Evolutionary conservation across 2,329 filamentous ascomycete genomes (phyloP), one percentile per base, ranked within the genome.

Genomic region (Rutstroemia sp.): DNA sequence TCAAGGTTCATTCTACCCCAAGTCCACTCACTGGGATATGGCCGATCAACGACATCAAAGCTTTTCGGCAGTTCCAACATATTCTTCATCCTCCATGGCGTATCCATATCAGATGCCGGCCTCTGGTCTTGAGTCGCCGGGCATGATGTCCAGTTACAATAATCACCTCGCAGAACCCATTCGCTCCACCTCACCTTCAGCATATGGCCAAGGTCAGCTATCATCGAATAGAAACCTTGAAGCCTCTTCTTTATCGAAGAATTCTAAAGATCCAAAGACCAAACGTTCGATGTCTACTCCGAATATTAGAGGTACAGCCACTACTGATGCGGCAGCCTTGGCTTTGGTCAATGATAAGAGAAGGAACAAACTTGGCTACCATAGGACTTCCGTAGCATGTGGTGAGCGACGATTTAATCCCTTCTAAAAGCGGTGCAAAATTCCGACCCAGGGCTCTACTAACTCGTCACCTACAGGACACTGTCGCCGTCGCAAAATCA

Each of bases 341-440:
- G 60, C 68, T 48, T 39, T 68, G 44, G 69, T 70, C 40, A 78
- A 80, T 38, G 82, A 87, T 64, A 88, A 87, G 70, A 82, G 84
- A 68, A 84, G 92, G 68, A 96, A 96, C 72, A 96, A 95, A 73
- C 79, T 97, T 59, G 92, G 92, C 40, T 97, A 97, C 70, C 92
- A 96, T 75, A 84, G 92, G 68, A 96, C 91, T 38, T 95, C 92
- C 46, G 89, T 96, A 65, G 94, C 92, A 64, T 97, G 92, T 76
- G 88, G 92, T 97, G 81, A 82, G 92, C 84, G 57, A 44, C 58
- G 4, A 46, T 44, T 49, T 44, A 14, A 45, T 42, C 25, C 55
- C 38, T 51, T n/a, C 4, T 27, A 25, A 8, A 38, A 30, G 38
- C 42, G 48, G 48, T 49, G 47, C 12, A 47, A 51, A 44, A n/a